Evolutionary conservation across 352 stramenopile genomes (phyloP), one percentile per base, ranked within the genome.

Genomic region (Globisporangium perplexum): DNA sequence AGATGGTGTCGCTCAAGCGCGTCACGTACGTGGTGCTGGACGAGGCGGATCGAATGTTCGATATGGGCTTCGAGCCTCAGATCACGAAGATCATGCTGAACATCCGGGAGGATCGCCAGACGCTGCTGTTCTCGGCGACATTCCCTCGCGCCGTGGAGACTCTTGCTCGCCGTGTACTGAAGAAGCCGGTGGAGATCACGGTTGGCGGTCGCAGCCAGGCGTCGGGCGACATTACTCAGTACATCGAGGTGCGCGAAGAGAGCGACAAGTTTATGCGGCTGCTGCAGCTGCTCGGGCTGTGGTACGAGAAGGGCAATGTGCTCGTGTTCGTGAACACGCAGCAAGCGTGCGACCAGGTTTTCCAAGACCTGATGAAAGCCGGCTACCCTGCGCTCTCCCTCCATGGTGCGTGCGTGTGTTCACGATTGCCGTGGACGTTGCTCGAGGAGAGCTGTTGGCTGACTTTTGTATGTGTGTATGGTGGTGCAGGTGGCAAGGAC

Each of bases 241-340:
- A 98, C 57, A 96, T 98, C 17, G 97, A 99, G 77, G 89, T 99
- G 17, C 86, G 97, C n/a, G 93, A 98, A 65, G 96, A 99, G 60
- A 81, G 97, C 55, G 94, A 99, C 69, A 99, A 99, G 70, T 99
- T 99, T 63, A 93, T 98, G 72, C 86, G 97, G 1, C 67, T 99
- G 36, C 75, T 99, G 18, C 96, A 99, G 63, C 67, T 99, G 24
- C 76, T 99, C 7, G 95, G 94, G 26, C 65, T 98, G 18, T 97
- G 86, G 87, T 98, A 98, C 55, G 96, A 99, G 57, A 96, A 93
- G 45, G 97, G 96, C 42, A 98, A 98, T 53, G 87, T 99, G 8
- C 83, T 99, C 36, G 90, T 99, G 12, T 99, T 99, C 74, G 97
- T 99, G 38, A 98, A 98, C 68, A 99, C 94, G n/a, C 97, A 99